Conservation (phyloP, 2,329 filamentous ascomycete genomes). For the Cryphonectria radicalis region DNA sequence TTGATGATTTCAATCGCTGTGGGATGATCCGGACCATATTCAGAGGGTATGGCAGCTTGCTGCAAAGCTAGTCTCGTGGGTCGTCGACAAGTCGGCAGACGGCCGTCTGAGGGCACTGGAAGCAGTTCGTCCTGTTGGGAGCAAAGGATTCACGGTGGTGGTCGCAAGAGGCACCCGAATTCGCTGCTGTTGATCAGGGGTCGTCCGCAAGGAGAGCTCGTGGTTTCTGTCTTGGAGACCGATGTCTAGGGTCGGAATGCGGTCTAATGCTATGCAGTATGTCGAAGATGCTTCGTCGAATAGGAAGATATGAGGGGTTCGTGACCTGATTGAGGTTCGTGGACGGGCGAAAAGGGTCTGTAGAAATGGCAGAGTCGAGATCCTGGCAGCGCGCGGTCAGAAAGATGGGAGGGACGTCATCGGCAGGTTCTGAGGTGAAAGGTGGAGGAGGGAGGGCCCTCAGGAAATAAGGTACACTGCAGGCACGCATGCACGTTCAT, state of each 20-base stretch:
- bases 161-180: background rate
- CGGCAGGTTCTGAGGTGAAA: constrained; percentile 10
- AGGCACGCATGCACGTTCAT: background rate
- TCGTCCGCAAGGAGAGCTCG: background rate
- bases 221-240: constrained; percentile 12
- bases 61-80: background rate
- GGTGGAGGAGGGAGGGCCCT: constrained; percentile 5
- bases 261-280: background rate
- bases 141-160: background rate
- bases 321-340: background rate
- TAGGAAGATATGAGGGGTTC: background rate
- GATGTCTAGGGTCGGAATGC: background rate
- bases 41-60: constrained; percentile 26
- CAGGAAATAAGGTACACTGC: constrained; percentile 11
- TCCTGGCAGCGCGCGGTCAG: background rate
- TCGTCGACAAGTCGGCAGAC: background rate
- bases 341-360: background rate
- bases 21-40: constrained; percentile 63
- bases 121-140: background rate
- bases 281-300: background rate
- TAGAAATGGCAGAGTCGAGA: background rate
- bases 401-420: constrained; percentile 11
- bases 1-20: constrained; percentile 53
- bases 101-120: background rate
- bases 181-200: background rate